Conservation (phyloP, 2,329 filamentous ascomycete genomes). For the Colletotrichum incanum region DNA sequence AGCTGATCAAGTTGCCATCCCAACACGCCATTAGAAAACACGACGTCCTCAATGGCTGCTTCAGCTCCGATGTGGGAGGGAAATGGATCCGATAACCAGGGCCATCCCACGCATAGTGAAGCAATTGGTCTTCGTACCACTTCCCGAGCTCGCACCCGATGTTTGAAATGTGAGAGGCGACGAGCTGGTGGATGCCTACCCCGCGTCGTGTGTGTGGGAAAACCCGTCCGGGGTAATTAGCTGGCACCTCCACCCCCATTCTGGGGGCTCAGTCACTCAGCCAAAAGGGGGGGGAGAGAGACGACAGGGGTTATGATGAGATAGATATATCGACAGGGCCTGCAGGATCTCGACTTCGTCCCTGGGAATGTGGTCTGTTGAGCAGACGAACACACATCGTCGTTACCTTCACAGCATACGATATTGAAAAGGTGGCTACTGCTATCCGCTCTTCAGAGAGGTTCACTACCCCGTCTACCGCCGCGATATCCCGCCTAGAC, state of each 20-base stretch:
- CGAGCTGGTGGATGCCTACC: conserved; percentile 34
- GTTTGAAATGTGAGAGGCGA: conserved; percentile 10
- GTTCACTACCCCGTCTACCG: not conserved
- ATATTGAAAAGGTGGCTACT: not conserved
- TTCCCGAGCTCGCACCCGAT: conserved; percentile 33
- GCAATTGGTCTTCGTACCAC: not conserved
- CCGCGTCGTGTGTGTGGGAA: conserved; percentile 31
- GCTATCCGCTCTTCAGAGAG: not conserved
- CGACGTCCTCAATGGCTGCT: conserved; percentile 17
- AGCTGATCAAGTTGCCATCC: conserved; percentile 20
- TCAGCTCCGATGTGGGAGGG: conserved; percentile 2
- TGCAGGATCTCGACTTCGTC: not conserved
- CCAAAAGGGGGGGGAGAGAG: not conserved
- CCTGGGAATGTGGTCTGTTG: not conserved
- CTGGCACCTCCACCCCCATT: conserved; percentile 16
- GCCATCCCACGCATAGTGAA: not conserved
- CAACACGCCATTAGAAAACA: conserved; percentile 23
- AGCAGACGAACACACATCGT: not conserved
- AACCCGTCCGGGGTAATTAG: conserved; percentile 29
- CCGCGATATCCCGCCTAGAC: not conserved
- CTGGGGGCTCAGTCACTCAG: not conserved
- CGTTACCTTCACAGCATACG: not conserved
- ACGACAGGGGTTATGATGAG: conserved; percentile 3
- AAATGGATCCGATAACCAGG: conserved; percentile 21
- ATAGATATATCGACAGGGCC: conserved; percentile 18